Evolutionary conservation across 768 basidiomycete genomes (phyloP).

Genomic region (Psilocybe tampanensis): DNA sequence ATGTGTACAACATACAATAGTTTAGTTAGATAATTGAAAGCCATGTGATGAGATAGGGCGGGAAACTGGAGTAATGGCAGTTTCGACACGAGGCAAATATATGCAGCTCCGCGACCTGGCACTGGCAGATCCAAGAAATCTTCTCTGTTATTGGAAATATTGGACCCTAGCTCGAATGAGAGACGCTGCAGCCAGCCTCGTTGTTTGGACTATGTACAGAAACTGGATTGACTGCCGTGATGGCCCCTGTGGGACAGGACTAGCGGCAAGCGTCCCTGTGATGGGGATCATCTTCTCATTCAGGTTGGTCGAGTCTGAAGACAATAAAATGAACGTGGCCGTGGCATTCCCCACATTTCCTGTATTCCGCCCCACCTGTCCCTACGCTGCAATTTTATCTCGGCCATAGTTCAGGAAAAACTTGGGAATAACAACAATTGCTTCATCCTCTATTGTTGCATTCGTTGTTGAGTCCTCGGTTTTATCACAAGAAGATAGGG

Average conservation of each 20-base stretch:
- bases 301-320: conserved; percentile 14
- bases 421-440: not conserved
- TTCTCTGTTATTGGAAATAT: not conserved
- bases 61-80: too few species aligned
- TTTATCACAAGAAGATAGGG: too few species aligned
- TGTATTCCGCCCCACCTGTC: not conserved
- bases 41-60: conserved; percentile 9
- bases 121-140: not conserved
- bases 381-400: conserved; percentile 8
- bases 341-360: conserved; percentile 21
- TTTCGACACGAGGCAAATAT: conserved; percentile 3
- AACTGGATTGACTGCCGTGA: too few species aligned
- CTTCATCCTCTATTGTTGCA: conserved; percentile 11
- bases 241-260: not conserved
- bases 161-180: not conserved
- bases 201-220: conserved; percentile 29
- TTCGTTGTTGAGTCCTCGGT: not conserved
- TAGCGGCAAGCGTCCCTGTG: conserved; percentile 12
- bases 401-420: not conserved
- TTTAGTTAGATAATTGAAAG: not conserved
- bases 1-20: conserved; percentile 6
- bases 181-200: conserved; percentile 27
- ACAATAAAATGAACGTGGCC: conserved; percentile 27
- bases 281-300: conserved; percentile 30
- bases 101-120: not conserved